These are phyloP conservation scores for Fraxinus albicans DNA, from an alignment of 305 asterid genomes.

Conservation along the genomic window DNA sequence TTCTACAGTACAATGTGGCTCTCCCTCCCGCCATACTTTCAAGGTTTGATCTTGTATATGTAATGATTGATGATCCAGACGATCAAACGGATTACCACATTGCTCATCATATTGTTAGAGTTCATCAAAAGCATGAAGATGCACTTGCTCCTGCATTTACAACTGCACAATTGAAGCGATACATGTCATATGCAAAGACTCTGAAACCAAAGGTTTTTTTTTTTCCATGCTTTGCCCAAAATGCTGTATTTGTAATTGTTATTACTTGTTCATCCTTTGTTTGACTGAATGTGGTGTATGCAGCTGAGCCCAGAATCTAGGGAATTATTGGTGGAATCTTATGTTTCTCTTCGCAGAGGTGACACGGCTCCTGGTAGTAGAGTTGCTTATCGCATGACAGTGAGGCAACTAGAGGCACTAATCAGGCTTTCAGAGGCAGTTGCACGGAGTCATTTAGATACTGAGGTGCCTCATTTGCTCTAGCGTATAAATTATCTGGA, in stretches of 20 bases:
- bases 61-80: conserved; percentile 97
- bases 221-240: neutral
- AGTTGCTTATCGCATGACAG: conserved; percentile 98
- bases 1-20: conserved; percentile 88
- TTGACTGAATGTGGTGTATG: conserved; percentile 24
- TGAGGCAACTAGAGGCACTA: conserved; percentile 89
- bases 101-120: conserved; percentile 86
- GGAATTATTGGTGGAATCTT: conserved; percentile 77
- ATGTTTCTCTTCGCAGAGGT: conserved; percentile 81
- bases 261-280: conserved; percentile 12
- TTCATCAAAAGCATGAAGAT: conserved; percentile 80
- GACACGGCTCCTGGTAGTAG: conserved; percentile 90
- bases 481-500: neutral
- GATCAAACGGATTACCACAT: conserved; percentile 88
- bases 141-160: conserved; percentile 82
- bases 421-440: conserved; percentile 95
- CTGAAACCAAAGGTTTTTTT: conserved; percentile 75
- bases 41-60: conserved; percentile 92
- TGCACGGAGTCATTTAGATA: conserved; percentile 80
- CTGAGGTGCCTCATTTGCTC: conserved; percentile 45
- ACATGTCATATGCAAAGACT: conserved; percentile 81
- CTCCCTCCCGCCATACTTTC: conserved; percentile 99
- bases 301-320: conserved; percentile 80
- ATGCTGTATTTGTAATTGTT: neutral
- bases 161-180: conserved; percentile 79